These are phyloP conservation scores for Solanum appendiculatum DNA, from an alignment of 257 asterid species.

Conservation along the genomic window DNA sequence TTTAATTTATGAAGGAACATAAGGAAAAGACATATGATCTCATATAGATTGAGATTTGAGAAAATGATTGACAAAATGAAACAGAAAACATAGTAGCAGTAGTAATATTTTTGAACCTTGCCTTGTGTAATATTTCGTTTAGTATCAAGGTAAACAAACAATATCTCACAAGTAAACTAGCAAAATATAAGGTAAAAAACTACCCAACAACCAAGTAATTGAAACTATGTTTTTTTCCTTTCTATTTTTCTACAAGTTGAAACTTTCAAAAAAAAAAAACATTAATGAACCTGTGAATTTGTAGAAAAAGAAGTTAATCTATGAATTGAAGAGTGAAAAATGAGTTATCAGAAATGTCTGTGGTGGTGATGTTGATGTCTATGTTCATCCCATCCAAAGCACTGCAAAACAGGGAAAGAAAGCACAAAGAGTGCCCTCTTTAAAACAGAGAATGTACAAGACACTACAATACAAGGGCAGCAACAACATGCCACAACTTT, in stretches of 20 bases:
- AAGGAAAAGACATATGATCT: too few relatives aligned
- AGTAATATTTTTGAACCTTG: neutral
- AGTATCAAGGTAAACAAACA: neutral
- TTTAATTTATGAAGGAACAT: too few relatives aligned
- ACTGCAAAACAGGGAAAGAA: constrained; percentile 54
- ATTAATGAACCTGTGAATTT: neutral
- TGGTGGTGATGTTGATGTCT: constrained; percentile 50
- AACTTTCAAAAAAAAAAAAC: neutral
- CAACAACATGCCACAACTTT: constrained; percentile 20
- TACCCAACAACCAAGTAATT: neutral
- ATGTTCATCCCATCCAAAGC: constrained; percentile 51
- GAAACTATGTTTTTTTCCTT: neutral
- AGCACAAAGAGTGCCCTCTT: constrained; percentile 43
- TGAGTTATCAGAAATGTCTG: constrained; percentile 14
- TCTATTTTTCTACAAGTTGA: neutral
- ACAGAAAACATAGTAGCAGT: neutral
- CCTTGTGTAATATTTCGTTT: neutral
- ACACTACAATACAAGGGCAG: constrained; percentile 29
- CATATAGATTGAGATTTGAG: too few relatives aligned
- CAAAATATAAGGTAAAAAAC: neutral
- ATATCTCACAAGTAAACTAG: neutral
- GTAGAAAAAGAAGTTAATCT: neutral
- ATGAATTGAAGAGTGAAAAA: neutral
- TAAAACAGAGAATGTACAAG: constrained; percentile 16
- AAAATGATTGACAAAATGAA: too few relatives aligned